Percentiles rank a stretch among this genome's conserved stretches.
Evolutionary conservation across 75 land plant genomes (phyloP).

Genomic region (Picea glauca): DNA sequence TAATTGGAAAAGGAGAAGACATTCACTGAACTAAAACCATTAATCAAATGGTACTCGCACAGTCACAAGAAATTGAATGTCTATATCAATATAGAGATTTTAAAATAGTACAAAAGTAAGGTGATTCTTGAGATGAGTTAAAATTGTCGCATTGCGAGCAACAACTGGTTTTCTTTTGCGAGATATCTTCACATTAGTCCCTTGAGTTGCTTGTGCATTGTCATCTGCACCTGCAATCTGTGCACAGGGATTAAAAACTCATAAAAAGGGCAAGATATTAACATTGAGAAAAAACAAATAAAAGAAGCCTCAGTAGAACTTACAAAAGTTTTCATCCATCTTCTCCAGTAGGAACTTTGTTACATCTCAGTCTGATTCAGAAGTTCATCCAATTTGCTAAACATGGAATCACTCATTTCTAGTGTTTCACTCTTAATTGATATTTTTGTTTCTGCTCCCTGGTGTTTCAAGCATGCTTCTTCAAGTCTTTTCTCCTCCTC

Average conservation of each 20-base stretch:
- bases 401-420: conserved; percentile 8
- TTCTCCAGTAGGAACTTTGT: conserved; percentile 34
- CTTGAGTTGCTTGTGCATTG: conserved; percentile 3
- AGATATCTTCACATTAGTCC: not conserved
- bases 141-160: conserved; percentile 4
- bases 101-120: too few species aligned
- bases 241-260: not conserved
- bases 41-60: too few species aligned
- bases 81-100: too few species aligned
- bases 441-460: not conserved
- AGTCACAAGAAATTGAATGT: too few species aligned
- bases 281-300: not conserved
- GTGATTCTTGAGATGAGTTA: not conserved
- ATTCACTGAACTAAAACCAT: too few species aligned
- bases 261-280: not conserved
- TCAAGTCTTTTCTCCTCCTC: conserved; percentile 34
- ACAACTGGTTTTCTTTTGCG: conserved; percentile 10
- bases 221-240: conserved; percentile 15
- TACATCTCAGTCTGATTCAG: conserved; percentile 18
- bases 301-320: conserved; percentile 2
- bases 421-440: not conserved
- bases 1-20: too few species aligned
- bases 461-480: not conserved
- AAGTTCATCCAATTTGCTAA: conserved; percentile 13
- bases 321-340: conserved; percentile 26